A percentile compares a stretch with the other conserved stretches of the same genome.
Conservation (phyloP, 2,329 filamentous ascomycete genomes). For the Chaetothyriales sp. region DNA sequence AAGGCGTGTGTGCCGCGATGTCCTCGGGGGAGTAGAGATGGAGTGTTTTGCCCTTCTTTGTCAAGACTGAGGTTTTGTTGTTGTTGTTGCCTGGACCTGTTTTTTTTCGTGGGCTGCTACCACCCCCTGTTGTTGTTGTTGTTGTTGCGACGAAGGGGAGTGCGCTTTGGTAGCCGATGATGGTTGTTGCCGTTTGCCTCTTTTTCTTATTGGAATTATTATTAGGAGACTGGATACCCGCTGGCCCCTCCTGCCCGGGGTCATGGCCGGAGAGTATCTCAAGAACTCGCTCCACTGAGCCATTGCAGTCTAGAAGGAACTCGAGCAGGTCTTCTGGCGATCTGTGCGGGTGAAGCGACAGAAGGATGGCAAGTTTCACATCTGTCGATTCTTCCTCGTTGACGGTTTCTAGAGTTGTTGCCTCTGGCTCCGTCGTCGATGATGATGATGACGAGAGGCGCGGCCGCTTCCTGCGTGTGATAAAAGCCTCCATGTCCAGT, state of each 20-base stretch:
- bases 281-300: slow-evolving; percentile 54
- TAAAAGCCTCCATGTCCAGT: slow-evolving; percentile 27
- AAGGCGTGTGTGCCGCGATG: slow-evolving; percentile 70
- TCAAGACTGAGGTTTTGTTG: slow-evolving; percentile 33
- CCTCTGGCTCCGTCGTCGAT: slow-evolving; percentile 1
- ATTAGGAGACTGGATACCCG: slow-evolving; percentile 11
- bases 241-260: too few relatives aligned
- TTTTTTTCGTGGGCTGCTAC: too few relatives aligned
- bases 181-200: slow-evolving; percentile 18
- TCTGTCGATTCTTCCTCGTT: slow-evolving; percentile 69
- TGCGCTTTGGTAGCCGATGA: slow-evolving; percentile 47
- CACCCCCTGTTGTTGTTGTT: slow-evolving; percentile 20
- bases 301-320: slow-evolving; percentile 59
- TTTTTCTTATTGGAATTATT: slow-evolving; percentile 24
- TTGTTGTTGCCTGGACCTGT: neutral
- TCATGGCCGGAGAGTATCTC: slow-evolving; percentile 32
- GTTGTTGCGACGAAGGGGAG: slow-evolving; percentile 35
- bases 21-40: slow-evolving; percentile 71
- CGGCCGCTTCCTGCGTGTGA: slow-evolving; percentile 24
- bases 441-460: slow-evolving; percentile 7
- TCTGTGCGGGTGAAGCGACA: slow-evolving; percentile 55
- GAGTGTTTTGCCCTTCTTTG: slow-evolving; percentile 66
- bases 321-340: slow-evolving; percentile 60
- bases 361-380: slow-evolving; percentile 68
- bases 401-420: slow-evolving; percentile 4